Percentiles rank a stretch among this genome's conserved stretches.
These are phyloP conservation scores for Microthlaspi erraticum DNA, from an alignment of 345 rosid species.

Conservation along the genomic window DNA sequence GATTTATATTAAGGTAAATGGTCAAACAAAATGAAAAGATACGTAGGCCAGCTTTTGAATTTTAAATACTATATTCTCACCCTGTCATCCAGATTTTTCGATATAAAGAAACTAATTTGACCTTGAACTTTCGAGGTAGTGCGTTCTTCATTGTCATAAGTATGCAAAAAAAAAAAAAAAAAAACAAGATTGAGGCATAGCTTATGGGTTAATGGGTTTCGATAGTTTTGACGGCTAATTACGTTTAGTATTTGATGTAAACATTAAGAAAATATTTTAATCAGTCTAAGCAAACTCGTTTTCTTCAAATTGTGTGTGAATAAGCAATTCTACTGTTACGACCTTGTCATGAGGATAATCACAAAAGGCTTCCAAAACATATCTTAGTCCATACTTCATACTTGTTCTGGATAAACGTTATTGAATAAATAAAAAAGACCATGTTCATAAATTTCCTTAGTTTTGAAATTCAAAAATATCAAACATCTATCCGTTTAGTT, in stretches of 20 bases:
- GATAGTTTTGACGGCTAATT: not conserved
- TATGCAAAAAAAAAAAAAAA: not conserved
- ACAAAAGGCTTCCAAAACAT: too few species aligned
- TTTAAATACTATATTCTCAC: not conserved
- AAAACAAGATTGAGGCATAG: not conserved
- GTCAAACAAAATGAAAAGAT: too few species aligned
- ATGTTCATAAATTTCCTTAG: too few species aligned
- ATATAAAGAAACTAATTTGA: not conserved
- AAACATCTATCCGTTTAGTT: too few species aligned
- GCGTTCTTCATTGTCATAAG: conserved; percentile 7
- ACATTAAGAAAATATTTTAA: not conserved
- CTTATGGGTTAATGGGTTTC: not conserved
- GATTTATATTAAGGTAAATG: too few species aligned
- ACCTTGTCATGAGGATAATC: not conserved
- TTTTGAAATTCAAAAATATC: too few species aligned
- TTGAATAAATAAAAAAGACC: too few species aligned
- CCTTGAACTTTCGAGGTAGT: conserved; percentile 2
- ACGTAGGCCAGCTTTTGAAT: too few species aligned
- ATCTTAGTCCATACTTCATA: too few species aligned
- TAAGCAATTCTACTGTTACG: not conserved
- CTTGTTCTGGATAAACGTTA: too few species aligned
- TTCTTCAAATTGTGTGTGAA: not conserved
- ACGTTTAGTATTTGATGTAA: not conserved
- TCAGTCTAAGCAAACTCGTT: not conserved
- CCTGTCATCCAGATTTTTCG: not conserved